These are phyloP conservation scores for Trametes hirsuta DNA, from an alignment of 1,284 basidiomycete genomes.

Conservation along the genomic window DNA sequence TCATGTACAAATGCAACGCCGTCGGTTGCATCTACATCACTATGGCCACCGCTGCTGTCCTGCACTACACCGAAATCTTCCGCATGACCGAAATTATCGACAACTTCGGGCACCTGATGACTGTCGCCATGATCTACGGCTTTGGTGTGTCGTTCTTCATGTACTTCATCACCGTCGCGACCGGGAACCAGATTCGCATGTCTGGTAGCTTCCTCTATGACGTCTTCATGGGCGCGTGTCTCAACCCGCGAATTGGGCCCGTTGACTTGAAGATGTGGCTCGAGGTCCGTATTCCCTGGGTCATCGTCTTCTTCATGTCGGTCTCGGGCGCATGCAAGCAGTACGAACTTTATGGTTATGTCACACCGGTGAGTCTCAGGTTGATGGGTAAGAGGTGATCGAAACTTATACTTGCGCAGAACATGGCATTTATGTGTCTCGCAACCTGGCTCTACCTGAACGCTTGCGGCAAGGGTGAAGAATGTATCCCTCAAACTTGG, in stretches of 20 bases:
- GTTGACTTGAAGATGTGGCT: conserved; percentile 99
- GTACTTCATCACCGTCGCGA: conserved; percentile 78
- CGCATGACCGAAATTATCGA: conserved; percentile 95
- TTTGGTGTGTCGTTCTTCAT: conserved; percentile 81
- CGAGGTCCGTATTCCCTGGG: conserved; percentile 98
- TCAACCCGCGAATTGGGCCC: conserved; percentile 94
- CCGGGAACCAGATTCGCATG: conserved; percentile 88
- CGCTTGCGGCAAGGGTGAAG: conserved; percentile 93
- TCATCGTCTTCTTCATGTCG: conserved; percentile 92
- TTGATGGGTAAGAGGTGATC: too few relatives aligned
- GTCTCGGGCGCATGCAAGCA: conserved; percentile 96
- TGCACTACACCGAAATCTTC: conserved; percentile 88
- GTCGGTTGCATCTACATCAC: conserved; percentile 88
- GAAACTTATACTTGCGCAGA: conserved; percentile 50
- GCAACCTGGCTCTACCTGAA: conserved; percentile 97
- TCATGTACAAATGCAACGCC: conserved; percentile 98
- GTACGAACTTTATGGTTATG: conserved; percentile 90
- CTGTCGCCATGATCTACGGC: conserved; percentile 92
- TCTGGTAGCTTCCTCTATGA: conserved; percentile 94
- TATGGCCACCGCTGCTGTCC: conserved; percentile 72
- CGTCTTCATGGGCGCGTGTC: conserved; percentile 93
- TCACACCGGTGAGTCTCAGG: conserved; percentile 73
- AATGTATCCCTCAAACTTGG: conserved; percentile 99
- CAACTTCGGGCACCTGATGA: conserved; percentile 96
- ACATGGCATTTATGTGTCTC: conserved; percentile 96